Evolutionary conservation across 208 protist species (phyloP), one percentile per base, ranked within the genome.

Genomic region (Strigomonas galati): DNA sequence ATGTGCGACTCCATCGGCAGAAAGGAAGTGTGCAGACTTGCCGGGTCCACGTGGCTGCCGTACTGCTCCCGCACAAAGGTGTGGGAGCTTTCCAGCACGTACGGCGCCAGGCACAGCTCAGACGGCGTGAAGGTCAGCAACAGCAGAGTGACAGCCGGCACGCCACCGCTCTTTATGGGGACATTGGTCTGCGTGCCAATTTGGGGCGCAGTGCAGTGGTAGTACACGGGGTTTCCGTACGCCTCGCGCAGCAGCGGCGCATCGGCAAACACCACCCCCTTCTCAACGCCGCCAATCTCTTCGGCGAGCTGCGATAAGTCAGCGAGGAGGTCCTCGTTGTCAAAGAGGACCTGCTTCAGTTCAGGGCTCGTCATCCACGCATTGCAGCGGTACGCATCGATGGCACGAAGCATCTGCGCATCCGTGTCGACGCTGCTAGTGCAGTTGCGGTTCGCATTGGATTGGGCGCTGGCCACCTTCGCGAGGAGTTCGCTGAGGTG

Each of bases 351-450:
- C 37, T 55, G 55, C 60, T 73, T 59, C 56, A 92, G 54, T 17
- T 55, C 70, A 2, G 28, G 46, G 56, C 87, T 84, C 59, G 90
- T 93, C 90, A 95, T 95, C 87, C 90, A 95, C 48, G 80, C 78
- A 62, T 95, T 95, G 40, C 79, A 76, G 32, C 84, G 86, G 69
- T 91, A 89, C 72, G 82, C 63, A 51, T 92, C 78, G 53, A 95
- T 95, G 24, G 90, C 90, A 46, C 70, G 55, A 28, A 92, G 81
- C 82, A 93, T 88, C 59, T 92, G 87, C 3, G 79, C 51, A 55
- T 95, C 90, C 15, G 76, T 89, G 32, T 79, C 43, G 0, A 95
- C 68, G n/a, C 84, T 95, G 51, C 76, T 80, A 26, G 80, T 82
- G 71, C 84, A 92, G 43, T 69, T 67, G n/a, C n/a, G n/a, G n/a